Percentiles rank a stretch among this genome's conserved stretches.
Conservation (phyloP, 108 stramenopile species). For the Schizochytrium sp. region DNA sequence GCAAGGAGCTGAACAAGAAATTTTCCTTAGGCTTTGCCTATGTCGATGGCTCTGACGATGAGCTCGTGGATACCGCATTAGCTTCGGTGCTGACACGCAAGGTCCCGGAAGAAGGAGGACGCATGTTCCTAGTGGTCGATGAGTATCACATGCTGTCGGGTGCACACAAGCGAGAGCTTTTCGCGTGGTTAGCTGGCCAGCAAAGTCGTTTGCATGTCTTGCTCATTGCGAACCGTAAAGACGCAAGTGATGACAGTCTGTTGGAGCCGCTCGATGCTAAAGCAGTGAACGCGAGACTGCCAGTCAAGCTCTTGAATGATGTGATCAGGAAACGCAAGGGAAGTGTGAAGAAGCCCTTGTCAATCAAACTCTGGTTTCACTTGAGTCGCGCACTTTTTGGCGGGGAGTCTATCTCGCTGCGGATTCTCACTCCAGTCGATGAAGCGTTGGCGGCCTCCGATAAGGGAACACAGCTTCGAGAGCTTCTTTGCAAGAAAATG, state of each 20-base stretch:
- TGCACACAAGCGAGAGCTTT: background rate
- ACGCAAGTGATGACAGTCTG: constrained; percentile 13
- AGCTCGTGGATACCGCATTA: constrained; percentile 10
- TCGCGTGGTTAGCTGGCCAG: background rate
- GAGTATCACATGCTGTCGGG: constrained; percentile 5
- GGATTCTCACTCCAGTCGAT: background rate
- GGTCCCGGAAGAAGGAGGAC: constrained; percentile 1
- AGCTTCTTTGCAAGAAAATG: constrained; percentile 21
- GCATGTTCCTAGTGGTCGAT: constrained; percentile 8
- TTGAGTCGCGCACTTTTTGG: constrained; percentile 15
- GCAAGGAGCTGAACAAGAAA: background rate
- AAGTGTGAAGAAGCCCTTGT: background rate
- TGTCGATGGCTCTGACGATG: constrained; percentile 13
- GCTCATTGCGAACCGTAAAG: constrained; percentile 9
- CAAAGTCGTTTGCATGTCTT: background rate
- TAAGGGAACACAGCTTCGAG: background rate
- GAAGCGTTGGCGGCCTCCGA: background rate
- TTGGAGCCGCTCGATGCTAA: background rate
- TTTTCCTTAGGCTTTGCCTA: background rate
- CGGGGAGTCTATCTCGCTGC: constrained; percentile 14
- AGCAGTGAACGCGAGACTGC: background rate
- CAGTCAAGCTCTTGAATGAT: background rate
- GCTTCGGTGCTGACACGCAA: constrained; percentile 12
- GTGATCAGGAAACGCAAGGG: background rate
- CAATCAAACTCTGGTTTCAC: constrained; percentile 11